Evolutionary conservation across 305 asterid genomes (phyloP).

Genomic region (Solanum hybrid): DNA sequence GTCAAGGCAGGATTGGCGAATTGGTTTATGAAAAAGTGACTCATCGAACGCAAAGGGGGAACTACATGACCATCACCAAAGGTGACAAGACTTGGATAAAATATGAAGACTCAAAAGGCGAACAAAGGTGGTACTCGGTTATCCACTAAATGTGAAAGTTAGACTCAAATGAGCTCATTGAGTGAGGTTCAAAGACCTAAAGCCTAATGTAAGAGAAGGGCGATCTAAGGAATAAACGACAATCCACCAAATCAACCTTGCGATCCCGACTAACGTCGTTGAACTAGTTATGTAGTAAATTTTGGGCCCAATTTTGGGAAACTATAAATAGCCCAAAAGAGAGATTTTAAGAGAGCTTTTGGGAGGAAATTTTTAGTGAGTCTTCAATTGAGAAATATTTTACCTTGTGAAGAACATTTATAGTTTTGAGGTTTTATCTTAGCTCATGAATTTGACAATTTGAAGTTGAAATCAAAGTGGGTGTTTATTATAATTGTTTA

Average conservation of each 20-base stretch:
- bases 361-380: not conserved
- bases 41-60: too few relatives aligned
- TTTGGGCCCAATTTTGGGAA: not conserved
- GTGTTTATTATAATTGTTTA: not conserved
- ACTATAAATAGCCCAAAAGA: not conserved
- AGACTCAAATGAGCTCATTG: not conserved
- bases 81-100: not conserved
- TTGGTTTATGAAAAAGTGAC: not conserved
- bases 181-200: not conserved
- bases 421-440: not conserved
- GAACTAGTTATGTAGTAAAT: not conserved
- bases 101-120: not conserved
- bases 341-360: not conserved
- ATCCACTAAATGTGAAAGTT: not conserved
- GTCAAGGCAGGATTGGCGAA: not conserved
- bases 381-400: not conserved
- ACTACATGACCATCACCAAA: not conserved
- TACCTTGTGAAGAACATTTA: not conserved
- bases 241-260: not conserved
- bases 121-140: not conserved
- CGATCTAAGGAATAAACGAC: not conserved
- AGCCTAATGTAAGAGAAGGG: not conserved
- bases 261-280: not conserved
- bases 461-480: not conserved
- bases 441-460: not conserved